These are phyloP conservation scores for Dictyophora rubrovolvata DNA, from an alignment of 768 basidiomycete genomes.

Conservation along the genomic window DNA sequence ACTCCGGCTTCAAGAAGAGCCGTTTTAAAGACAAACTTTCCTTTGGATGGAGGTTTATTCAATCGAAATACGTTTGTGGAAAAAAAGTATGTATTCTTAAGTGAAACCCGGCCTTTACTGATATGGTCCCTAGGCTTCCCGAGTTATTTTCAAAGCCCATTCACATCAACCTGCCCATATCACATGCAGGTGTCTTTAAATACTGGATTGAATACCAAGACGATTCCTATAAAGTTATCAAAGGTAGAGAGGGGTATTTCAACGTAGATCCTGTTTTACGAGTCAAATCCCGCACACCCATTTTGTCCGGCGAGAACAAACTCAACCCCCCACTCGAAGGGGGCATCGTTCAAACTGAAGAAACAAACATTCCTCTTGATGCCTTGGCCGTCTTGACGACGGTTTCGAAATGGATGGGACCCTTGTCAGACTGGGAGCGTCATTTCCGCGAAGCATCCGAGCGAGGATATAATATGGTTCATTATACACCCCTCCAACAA, in stretches of 20 bases:
- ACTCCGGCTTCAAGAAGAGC: slow-evolving; percentile 86
- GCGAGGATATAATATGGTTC: slow-evolving; percentile 96
- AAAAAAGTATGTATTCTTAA: slow-evolving; percentile 47
- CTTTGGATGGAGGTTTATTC: slow-evolving; percentile 84
- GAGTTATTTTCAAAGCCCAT: slow-evolving; percentile 84
- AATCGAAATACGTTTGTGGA: slow-evolving; percentile 64
- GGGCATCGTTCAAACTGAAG: slow-evolving; percentile 36
- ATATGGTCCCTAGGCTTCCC: slow-evolving; percentile 48
- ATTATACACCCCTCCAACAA: slow-evolving; percentile 92
- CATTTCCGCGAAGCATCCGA: slow-evolving; percentile 78
- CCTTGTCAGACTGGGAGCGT: slow-evolving; percentile 61
- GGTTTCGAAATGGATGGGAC: slow-evolving; percentile 98
- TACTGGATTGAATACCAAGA: slow-evolving; percentile 92
- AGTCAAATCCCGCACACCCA: slow-evolving; percentile 58
- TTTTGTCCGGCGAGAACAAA: slow-evolving; percentile 48
- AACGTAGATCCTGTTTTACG: slow-evolving; percentile 89
- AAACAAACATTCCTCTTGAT: slow-evolving; percentile 70
- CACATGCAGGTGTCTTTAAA: slow-evolving; percentile 90
- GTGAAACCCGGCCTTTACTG: neutral
- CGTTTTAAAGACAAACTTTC: slow-evolving; percentile 93
- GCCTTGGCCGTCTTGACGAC: slow-evolving; percentile 83
- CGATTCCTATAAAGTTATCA: slow-evolving; percentile 45
- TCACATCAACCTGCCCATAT: slow-evolving; percentile 90
- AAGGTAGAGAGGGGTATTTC: slow-evolving; percentile 88
- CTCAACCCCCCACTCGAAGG: slow-evolving; percentile 43